phyloP scores from a whole-genome alignment of 2,329 filamentous ascomycete species.

The Ceratocystis variospora region DNA sequence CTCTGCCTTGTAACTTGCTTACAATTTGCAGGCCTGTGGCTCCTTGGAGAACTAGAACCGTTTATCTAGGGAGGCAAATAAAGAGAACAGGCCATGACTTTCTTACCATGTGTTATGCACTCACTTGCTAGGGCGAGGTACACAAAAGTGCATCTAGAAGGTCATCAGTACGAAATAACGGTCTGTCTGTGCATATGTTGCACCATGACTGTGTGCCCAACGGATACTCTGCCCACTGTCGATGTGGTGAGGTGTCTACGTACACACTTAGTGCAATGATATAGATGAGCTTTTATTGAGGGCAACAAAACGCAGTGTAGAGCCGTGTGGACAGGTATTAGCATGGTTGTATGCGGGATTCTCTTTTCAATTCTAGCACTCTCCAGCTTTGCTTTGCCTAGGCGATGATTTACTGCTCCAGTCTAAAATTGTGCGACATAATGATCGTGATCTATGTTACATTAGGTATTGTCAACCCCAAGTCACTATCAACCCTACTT shows the following conservation, averaged over 20 bases:
- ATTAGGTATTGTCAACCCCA: too few relatives aligned
- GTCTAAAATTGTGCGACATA: too few relatives aligned
- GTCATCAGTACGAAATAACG: not conserved
- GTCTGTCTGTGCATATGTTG: not conserved
- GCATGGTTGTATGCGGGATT: not conserved
- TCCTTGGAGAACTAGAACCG: not conserved
- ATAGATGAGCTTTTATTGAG: too few relatives aligned
- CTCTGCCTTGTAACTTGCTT: not conserved
- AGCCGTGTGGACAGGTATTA: too few relatives aligned
- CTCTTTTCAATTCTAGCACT: not conserved
- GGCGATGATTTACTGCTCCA: not conserved
- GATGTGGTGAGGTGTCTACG: too few relatives aligned
- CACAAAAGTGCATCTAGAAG: slow-evolving; percentile 2
- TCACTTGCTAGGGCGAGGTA: not conserved
- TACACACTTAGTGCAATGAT: too few relatives aligned
- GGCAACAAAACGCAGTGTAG: too few relatives aligned
- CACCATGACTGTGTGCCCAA: not conserved
- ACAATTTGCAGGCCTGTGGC: not conserved
- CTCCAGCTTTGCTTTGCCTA: not conserved
- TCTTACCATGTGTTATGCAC: not conserved
- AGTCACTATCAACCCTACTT: too few relatives aligned
- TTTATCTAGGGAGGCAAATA: not conserved
- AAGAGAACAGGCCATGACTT: not conserved
- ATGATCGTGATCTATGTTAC: too few relatives aligned
- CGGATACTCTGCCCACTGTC: too few relatives aligned